A percentile compares a stretch with the other conserved stretches of the same genome.
These are phyloP conservation scores for Rhizopus arrhizus DNA, from an alignment of 371 early-diverging fungal genomes.

Conservation along the genomic window DNA sequence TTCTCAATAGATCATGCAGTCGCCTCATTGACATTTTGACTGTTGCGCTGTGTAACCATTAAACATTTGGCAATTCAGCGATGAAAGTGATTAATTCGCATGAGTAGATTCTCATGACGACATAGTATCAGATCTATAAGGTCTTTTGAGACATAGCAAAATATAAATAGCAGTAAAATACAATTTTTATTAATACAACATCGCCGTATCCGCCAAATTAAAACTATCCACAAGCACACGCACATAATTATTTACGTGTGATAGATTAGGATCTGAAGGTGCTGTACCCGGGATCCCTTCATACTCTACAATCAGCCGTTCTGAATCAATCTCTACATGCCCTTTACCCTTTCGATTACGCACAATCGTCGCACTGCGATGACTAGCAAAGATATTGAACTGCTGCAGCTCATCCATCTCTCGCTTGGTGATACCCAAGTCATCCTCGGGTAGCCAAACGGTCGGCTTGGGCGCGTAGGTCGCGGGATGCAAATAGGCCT, in stretches of 20 bases:
- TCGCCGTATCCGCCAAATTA: conserved; percentile 25
- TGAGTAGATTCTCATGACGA: no score
- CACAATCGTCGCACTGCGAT: conserved; percentile 23
- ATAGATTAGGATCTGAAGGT: conserved; percentile 12
- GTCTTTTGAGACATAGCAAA: no score
- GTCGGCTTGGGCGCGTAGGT: conserved; percentile 20
- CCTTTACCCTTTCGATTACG: conserved; percentile 32
- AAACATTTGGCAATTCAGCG: no score
- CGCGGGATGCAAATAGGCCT: conserved; percentile 36
- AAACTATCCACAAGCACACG: conserved; percentile 29
- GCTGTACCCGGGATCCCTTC: conserved; percentile 27
- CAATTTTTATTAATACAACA: conserved; percentile 13
- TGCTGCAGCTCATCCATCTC: conserved; percentile 21
- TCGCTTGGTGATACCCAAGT: conserved; percentile 30
- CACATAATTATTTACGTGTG: conserved; percentile 28
- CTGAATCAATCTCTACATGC: conserved; percentile 30
- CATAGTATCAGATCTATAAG: no score
- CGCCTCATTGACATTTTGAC: no score
- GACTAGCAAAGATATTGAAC: conserved; percentile 20
- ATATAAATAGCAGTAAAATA: not conserved
- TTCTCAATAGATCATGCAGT: no score
- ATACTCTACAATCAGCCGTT: conserved; percentile 16
- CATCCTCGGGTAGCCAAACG: conserved; percentile 42
- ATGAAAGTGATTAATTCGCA: no score
- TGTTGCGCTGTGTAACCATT: no score